Evolutionary conservation across 306 rosid species (phyloP).

Genomic region (Mucuna pruriens): DNA sequence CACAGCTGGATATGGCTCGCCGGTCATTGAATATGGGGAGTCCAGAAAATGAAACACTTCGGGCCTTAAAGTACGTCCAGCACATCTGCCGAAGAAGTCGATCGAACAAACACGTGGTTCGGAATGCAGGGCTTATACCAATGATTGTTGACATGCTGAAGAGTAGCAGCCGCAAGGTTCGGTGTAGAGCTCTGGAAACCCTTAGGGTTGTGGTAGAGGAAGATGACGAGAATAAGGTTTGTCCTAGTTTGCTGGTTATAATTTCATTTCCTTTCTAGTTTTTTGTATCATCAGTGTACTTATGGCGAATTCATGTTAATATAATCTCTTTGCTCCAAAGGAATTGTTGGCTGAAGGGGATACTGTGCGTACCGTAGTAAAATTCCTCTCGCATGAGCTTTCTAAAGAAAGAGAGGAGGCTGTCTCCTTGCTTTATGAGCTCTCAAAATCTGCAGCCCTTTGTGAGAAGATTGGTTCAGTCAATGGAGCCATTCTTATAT

Average conservation of each 20-base stretch:
- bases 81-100: constrained; percentile 72
- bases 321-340: constrained; percentile 56
- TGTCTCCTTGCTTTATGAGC: constrained; percentile 91
- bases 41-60: constrained; percentile 74
- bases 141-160: constrained; percentile 88
- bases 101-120: constrained; percentile 66
- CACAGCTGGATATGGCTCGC: constrained; percentile 92
- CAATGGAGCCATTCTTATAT: constrained; percentile 91
- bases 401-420: constrained; percentile 94
- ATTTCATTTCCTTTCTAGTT: constrained; percentile 32
- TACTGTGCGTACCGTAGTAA: constrained; percentile 82
- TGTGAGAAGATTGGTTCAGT: constrained; percentile 94
- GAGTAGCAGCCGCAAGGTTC: constrained; percentile 80
- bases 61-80: constrained; percentile 74
- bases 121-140: constrained; percentile 83
- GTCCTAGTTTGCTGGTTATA: constrained; percentile 44
- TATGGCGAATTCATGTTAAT: constrained; percentile 39
- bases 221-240: constrained; percentile 87
- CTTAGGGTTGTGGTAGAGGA: constrained; percentile 81
- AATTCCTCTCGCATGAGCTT: constrained; percentile 79
- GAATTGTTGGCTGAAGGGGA: constrained; percentile 91
- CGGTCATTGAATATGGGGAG: constrained; percentile 68
- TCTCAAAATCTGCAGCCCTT: constrained; percentile 80
- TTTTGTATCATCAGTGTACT: constrained; percentile 21
- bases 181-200: constrained; percentile 84